A percentile compares a stretch with the other conserved stretches of the same genome.
Conservation (phyloP, 2,329 filamentous ascomycete species). For the Graphilbum sp. region DNA sequence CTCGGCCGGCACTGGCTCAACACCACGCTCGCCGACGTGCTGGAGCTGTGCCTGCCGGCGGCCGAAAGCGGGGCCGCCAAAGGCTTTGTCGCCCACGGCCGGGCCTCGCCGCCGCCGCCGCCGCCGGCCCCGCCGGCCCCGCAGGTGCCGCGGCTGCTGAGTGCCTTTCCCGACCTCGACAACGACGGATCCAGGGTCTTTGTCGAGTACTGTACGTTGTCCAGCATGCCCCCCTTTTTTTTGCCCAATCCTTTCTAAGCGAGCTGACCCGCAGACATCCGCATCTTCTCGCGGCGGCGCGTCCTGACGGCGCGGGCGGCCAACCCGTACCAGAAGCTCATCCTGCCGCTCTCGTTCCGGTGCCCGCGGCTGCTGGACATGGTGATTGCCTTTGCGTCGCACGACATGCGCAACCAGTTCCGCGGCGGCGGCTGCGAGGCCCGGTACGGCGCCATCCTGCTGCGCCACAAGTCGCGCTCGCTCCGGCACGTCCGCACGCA, state of each 20-base stretch:
- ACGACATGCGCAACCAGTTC: conserved; percentile 3
- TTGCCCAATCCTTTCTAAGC: not conserved
- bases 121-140: no score
- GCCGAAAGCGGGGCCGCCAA: not conserved
- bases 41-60: not conserved
- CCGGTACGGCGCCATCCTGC: not conserved
- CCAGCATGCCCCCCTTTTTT: no score
- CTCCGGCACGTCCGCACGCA: not conserved
- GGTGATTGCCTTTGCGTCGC: conserved; percentile 2
- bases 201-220: conserved; percentile 3
- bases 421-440: not conserved
- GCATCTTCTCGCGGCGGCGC: not conserved
- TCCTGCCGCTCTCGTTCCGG: not conserved
- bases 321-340: conserved; percentile 1
- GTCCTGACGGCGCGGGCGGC: not conserved
- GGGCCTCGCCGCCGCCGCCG: no score
- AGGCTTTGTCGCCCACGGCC: not conserved
- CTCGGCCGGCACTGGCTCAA: not conserved
- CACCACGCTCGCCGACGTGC: not conserved
- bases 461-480: conserved; percentile 1
- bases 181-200: not conserved
- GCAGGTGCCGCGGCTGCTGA: not conserved
- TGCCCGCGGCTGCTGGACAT: not conserved
- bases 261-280: not conserved
- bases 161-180: conserved; percentile 1